A percentile compares a stretch with the other conserved stretches of the same genome.
These are phyloP conservation scores for Naganishia vaughanmartiniae DNA, from an alignment of 768 basidiomycete genomes.

Conservation along the genomic window DNA sequence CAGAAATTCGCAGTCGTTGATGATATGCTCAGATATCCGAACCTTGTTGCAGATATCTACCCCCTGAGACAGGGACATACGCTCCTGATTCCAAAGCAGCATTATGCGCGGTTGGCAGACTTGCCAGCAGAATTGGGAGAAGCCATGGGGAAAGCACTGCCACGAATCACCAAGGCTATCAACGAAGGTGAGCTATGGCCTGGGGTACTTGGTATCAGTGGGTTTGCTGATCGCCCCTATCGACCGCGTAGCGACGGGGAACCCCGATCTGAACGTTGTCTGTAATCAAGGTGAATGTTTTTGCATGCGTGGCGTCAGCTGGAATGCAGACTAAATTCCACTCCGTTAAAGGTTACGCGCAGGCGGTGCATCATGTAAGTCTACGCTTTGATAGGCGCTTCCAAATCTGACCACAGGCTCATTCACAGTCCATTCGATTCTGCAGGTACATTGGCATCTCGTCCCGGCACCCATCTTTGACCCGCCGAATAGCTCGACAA, in stretches of 20 bases:
- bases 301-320: too few relatives aligned
- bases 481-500: constrained; percentile 16
- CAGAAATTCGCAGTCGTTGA: not conserved
- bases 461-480: constrained; percentile 33
- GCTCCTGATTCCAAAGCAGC: constrained; percentile 33
- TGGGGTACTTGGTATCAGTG: not conserved
- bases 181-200: constrained; percentile 22
- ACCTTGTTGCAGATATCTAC: constrained; percentile 29
- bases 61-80: constrained; percentile 33
- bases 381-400: not conserved
- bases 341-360: constrained; percentile 26
- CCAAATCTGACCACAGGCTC: not conserved
- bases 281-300: constrained; percentile 33
- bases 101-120: constrained; percentile 30
- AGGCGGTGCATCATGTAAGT: constrained; percentile 32
- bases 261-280: constrained; percentile 34
- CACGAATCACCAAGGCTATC: constrained; percentile 31
- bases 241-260: constrained; percentile 25
- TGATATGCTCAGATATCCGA: not conserved
- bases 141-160: constrained; percentile 31
- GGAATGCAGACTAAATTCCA: not conserved
- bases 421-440: constrained; percentile 4
- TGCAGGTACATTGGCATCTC: constrained; percentile 35
- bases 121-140: constrained; percentile 24
- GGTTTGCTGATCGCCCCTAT: not conserved